Base-by-base conservation (phyloP, 2,329 filamentous ascomycete genomes). In the Fusarium dimerum region DNA sequence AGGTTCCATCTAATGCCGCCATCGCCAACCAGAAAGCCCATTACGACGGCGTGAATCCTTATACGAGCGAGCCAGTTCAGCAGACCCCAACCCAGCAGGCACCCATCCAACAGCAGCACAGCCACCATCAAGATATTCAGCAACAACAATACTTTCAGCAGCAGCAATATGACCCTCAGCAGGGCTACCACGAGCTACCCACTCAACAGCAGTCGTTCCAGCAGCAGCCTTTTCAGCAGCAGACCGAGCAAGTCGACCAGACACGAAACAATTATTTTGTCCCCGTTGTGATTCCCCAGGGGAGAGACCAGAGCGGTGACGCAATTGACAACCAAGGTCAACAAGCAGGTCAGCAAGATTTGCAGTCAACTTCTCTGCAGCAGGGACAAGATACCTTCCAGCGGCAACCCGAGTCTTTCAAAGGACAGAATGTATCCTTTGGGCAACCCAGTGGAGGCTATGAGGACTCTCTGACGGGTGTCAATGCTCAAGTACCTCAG, bases 41-140 rank as follows among this genome's bases (percentile, higher is more conserved):
- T 52, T 70, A 80, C 56, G 81, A 84, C 54, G 80, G 81, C 7
- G 73, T 84, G 39, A 84, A 85, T 60, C 81, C 81, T 2, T 84
- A 84, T 57, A 83, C 76, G 32, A 77, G 72, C 57, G 73, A 80
- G 59, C 73, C 77, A 1, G 56, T 76, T 12, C 59, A 58, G 20
- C 61, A 63, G 29, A 57, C 46, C 18, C 55, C 46, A 34, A n/a
- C 43, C 50, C 52, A 56, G 4, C 48, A 36, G 29, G 32, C 42
- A 12, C 40, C 57, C 13, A 38, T 51, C 42, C 52, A 62, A 11
- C 53, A 62, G 18, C 47, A 61, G 29, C 41, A 26, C 20, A 7
- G 20, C 20, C 20, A 26, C 5, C 20, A 26, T 26, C 20, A 26
- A 26, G 20, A 26, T 26, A 7, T 26, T 26, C 20, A 26, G 20